These are phyloP conservation scores for Colletotrichum sidae DNA, from an alignment of 2,329 filamentous ascomycete genomes.

Conservation along the genomic window DNA sequence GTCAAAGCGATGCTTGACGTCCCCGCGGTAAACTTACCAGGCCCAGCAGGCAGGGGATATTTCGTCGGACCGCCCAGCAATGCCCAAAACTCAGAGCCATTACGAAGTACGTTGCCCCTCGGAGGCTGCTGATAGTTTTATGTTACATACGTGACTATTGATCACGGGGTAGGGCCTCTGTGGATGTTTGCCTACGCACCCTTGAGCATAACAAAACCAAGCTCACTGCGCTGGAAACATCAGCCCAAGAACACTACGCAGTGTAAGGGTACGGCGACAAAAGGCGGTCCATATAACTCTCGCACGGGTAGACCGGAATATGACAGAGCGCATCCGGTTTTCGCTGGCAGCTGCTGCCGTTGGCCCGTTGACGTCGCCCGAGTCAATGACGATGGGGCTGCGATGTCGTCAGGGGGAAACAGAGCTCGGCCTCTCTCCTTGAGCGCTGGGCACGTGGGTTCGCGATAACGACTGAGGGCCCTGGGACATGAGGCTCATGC, in stretches of 20 bases:
- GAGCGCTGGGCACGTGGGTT: conserved; percentile 20
- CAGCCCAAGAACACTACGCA: background rate
- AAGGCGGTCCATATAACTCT: conserved; percentile 18
- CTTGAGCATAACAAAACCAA: conserved; percentile 11
- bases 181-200: conserved; percentile 1
- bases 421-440: conserved; percentile 22
- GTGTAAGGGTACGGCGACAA: background rate
- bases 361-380: conserved; percentile 24
- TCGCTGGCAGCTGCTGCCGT: conserved; percentile 19
- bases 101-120: background rate
- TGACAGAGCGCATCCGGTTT: conserved; percentile 20
- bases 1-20: too few relatives aligned
- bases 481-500: conserved; percentile 28
- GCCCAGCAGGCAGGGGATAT: too few relatives aligned
- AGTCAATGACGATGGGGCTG: conserved; percentile 4
- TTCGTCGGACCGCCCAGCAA: too few relatives aligned
- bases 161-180: background rate
- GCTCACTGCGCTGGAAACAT: conserved; percentile 13
- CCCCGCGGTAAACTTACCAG: too few relatives aligned
- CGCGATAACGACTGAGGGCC: background rate
- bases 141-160: background rate
- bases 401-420: conserved; percentile 16
- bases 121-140: background rate
- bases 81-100: too few relatives aligned
- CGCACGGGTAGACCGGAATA: conserved; percentile 11